phyloP scores from a whole-genome alignment of 1,139 yeast genomes.

The Lodderomyces metapsilosis region DNA sequence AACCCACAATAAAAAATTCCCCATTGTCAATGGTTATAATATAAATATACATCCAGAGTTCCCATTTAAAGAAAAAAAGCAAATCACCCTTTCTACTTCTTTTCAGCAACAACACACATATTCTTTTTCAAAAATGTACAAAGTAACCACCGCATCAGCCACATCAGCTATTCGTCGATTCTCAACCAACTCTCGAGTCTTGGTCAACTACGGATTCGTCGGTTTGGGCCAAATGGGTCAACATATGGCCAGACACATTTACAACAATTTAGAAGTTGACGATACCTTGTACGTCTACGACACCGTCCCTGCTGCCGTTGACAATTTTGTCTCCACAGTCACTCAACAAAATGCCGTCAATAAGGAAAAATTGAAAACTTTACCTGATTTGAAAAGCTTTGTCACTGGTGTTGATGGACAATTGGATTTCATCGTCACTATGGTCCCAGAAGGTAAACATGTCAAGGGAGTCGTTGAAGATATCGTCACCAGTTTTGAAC shows the following conservation, averaged over 20 bases:
- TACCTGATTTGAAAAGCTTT: slow-evolving; percentile 27
- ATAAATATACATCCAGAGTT: too few relatives aligned
- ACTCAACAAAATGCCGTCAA: slow-evolving; percentile 25
- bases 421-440: slow-evolving; percentile 47
- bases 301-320: slow-evolving; percentile 31
- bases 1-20: too few relatives aligned
- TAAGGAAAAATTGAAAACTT: slow-evolving; percentile 19
- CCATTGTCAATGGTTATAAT: too few relatives aligned
- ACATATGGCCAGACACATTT: slow-evolving; percentile 57
- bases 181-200: slow-evolving; percentile 17
- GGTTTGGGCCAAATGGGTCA: slow-evolving; percentile 64
- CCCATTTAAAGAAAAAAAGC: too few relatives aligned
- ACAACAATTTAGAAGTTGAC: slow-evolving; percentile 35
- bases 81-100: too few relatives aligned
- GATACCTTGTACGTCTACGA: slow-evolving; percentile 50
- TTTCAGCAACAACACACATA: too few relatives aligned
- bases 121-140: too few relatives aligned
- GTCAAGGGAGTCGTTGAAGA: slow-evolving; percentile 45
- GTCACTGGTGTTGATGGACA: slow-evolving; percentile 38
- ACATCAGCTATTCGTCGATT: slow-evolving; percentile 14
- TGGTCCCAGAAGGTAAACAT: slow-evolving; percentile 62
- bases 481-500: slow-evolving; percentile 31
- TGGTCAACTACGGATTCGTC: slow-evolving; percentile 48
- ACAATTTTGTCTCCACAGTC: slow-evolving; percentile 26
- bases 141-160: neutral